Conservation (phyloP, 2,329 filamentous ascomycete genomes). For the Elsinoe perseae region DNA sequence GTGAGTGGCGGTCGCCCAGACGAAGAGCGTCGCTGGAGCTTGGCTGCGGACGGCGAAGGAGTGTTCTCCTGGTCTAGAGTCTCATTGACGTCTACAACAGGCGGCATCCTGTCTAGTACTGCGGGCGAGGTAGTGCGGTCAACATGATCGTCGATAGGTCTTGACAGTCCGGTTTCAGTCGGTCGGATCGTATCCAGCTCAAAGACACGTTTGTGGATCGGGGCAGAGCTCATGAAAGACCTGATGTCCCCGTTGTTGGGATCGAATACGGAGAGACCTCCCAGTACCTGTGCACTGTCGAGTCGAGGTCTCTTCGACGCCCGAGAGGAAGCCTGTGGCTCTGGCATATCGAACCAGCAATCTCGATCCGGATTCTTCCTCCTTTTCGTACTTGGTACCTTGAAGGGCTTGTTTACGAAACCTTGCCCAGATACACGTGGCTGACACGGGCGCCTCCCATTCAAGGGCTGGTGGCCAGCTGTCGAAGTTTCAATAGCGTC, state of each 20-base stretch:
- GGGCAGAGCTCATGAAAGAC: background rate
- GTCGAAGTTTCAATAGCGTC: background rate
- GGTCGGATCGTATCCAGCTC: too few species aligned
- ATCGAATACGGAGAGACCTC: background rate
- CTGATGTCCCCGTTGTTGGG: conserved; percentile 9
- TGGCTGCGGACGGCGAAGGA: background rate
- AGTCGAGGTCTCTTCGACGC: background rate
- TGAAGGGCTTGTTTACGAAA: conserved; percentile 27
- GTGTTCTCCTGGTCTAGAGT: background rate
- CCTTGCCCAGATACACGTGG: conserved; percentile 5
- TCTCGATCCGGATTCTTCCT: conserved; percentile 19
- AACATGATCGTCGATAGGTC: background rate
- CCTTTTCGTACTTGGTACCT: conserved; percentile 19
- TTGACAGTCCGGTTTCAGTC: too few species aligned
- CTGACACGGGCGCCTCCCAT: background rate
- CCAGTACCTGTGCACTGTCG: background rate
- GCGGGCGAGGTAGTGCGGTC: too few species aligned
- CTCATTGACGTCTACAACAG: background rate
- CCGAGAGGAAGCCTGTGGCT: background rate
- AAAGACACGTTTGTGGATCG: too few species aligned
- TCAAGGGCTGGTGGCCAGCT: background rate
- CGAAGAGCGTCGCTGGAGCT: background rate
- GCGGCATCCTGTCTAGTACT: background rate
- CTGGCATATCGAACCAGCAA: conserved; percentile 24
- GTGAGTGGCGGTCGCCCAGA: background rate